Base-by-base conservation (phyloP, 257 asterid species). In the Nicotiana tabacum region DNA sequence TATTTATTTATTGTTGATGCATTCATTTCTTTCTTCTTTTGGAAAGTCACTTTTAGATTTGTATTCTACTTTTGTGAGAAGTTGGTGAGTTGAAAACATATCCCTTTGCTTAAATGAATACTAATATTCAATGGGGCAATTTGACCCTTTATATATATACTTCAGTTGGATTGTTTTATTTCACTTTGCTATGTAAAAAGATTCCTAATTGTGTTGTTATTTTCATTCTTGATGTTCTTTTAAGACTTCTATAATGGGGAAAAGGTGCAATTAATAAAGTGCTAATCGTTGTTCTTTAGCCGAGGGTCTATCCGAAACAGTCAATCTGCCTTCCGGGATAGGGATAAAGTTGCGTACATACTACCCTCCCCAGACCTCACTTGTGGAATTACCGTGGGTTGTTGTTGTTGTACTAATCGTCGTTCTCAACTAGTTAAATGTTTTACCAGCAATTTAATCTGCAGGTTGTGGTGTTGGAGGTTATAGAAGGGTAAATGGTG, bases 401-500 rank as follows among this genome's bases (percentile, higher is more conserved):
- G 43, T 37, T 37, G 43, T 37, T 37, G 43, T 37, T 6, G 43
- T 39, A 55, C 29, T 56, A 11, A n/a, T 51, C 35, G 16, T 24
- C 58, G 9, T 39, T 77, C 30, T 66, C 39, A 12, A 46, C n/a
- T 83, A 68, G 76, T 88, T 65, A 81, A 55, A 56, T 24, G 48
- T 29, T 81, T 55, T 55, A 65, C 82, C 78, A 67, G 84, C 60
- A 32, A 83, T 78, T 80, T 87, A 32, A 83, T 78, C 77, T 87
- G 84, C 91, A 92, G 97, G 92, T 57, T 89, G 83, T 86, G 83
- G 83, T 12, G 78, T 78, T 16, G 80, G 89, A 84, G 80, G 85
- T 69, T 90, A 83, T 81, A 78, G 88, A 83, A 37, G 69, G 84
- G 86, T 57, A 61, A 85, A 82, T 79, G 86, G 86, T 48, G 82